Percentiles rank a stretch among this genome's conserved stretches.
phyloP scores from a whole-genome alignment of 495 filamentous ascomycete genomes.

The Staphylotrichum tortipilum region DNA sequence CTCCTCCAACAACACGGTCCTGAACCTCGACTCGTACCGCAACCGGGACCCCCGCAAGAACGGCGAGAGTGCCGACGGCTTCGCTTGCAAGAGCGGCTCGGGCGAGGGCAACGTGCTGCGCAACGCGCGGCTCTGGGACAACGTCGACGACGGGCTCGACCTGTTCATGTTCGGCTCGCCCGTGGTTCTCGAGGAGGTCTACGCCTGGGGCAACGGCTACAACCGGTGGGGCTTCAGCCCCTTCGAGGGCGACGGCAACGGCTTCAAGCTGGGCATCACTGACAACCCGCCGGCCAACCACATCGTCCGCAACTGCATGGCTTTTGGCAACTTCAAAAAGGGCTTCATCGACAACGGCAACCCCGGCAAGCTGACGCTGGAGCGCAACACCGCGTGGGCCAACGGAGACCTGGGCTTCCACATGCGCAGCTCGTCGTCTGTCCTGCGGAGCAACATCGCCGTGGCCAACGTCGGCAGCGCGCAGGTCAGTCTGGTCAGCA shows the following conservation, averaged over 20 bases:
- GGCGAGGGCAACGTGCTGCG: slow-evolving; percentile 2
- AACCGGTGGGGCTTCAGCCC: background rate
- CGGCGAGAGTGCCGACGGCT: slow-evolving; percentile 2
- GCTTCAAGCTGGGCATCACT: slow-evolving; percentile 1
- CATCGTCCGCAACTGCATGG: slow-evolving; percentile 1
- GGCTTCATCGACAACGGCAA: slow-evolving; percentile 5
- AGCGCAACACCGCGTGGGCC: slow-evolving; percentile 1
- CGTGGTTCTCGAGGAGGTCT: background rate
- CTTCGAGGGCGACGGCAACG: slow-evolving; percentile 1
- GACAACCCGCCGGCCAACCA: background rate
- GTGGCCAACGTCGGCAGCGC: background rate
- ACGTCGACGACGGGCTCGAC: slow-evolving; percentile 2
- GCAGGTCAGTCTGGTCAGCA: background rate
- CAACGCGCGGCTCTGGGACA: slow-evolving; percentile 5
- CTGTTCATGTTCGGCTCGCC: slow-evolving; percentile 1
- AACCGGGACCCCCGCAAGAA: slow-evolving; percentile 2
- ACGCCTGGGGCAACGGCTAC: slow-evolving; percentile 2
- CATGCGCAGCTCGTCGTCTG: slow-evolving; percentile 2
- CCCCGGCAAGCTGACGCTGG: background rate
- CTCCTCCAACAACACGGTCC: background rate
- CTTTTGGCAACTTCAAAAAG: background rate
- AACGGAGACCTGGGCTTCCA: background rate
- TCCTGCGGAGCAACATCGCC: background rate
- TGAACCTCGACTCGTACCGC: slow-evolving; percentile 2
- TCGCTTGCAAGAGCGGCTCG: slow-evolving; percentile 1